Evolutionary conservation across 2,329 filamentous ascomycete genomes (phyloP), one percentile per base, ranked within the genome.

Genomic region (Clarireedia paspali): DNA sequence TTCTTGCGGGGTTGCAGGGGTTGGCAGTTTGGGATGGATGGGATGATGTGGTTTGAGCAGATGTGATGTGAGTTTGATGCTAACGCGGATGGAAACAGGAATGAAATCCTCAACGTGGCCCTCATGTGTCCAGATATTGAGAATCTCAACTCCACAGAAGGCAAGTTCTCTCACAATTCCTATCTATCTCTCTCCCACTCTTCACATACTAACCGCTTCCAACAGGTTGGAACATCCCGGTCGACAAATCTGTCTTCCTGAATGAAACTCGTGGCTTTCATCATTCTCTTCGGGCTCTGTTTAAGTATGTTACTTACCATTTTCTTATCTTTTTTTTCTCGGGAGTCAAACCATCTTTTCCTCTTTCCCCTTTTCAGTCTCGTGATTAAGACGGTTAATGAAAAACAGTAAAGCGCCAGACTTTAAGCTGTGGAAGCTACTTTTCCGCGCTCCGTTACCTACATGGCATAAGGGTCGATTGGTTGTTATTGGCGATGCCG

Each of bases 401-500:
- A 30, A 30, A 30, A 30, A 7, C 14, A 34, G 46, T 9, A 57
- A 55, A 39, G 30, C 26, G 12, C 55, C 38, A 47, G 52, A 57
- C 14, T 40, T 55, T 2, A 40, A 55, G 40, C 49, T 55, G 2
- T 55, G 52, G 51, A 47, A 46, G 45, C 52, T 57, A 17, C 26
- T 48, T 9, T 53, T 24, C 10, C 36, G 55, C 39, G 71, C 0
- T 72, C 77, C 26, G 67, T 72, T 0, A 62, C 70, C 0, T 71
- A 70, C 1, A 5, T 88, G 83, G 80, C 71, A 74, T 0, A 75
- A 78, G 2, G 78, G 70, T 0, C 74, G 72, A 6, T 64, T 87
- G n/a, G 82, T 75, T 0, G 65, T 87, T 0, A 67, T 88, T 0
- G 85, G 85, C 0, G 85, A 88, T 64, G 83, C 85, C 0, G 84